Base-by-base conservation (phyloP, 192 early-diverging fungal genomes). In the Coemansia sp. region DNA sequence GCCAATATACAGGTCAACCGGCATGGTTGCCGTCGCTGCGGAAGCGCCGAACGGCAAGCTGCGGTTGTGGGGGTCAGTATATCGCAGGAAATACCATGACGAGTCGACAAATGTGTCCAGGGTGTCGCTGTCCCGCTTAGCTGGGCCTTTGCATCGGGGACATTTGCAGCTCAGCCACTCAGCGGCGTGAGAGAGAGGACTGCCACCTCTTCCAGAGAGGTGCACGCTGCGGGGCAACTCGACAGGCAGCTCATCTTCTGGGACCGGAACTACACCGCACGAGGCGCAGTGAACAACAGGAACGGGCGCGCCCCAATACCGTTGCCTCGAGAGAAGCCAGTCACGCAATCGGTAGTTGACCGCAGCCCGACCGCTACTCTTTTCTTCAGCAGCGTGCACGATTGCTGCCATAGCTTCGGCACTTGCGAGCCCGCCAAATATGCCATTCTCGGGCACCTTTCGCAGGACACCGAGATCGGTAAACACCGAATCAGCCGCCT, bases 51-150 rank as follows among this genome's bases (percentile, higher is more conserved):
- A 93, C 13, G 85, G 86, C 29, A 46, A 34, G 0, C n/a, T 15
- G 13, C 42, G 53, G 75, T 95, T 96, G 15, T 89, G 71, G 2
- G 94, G 83, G 66, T 96, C 95, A 0, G 87, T 66, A 64, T 85
- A 95, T 49, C 96, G 84, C 70, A 98, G 77, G 84, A 90, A 98
- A 66, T 98, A 98, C 95, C 95, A 98, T 0, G 96, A 91, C 4
- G 94, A 96, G 68, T 98, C 96, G 8, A 98, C 91, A 86, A 98
- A 98, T 3, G 96, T 98, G 68, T 98, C 96, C 88, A 98, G 94
- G 3, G 96, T 96, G 61, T 98, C 96, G 15, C 90, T 88, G 42
- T 96, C 96, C 33, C 92, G 84, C 58, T 79, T 80, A 9, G 94
- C 94, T 2, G 88, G 70, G 26, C 85, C 83, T 25, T 83, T 66